Evolutionary conservation across 805 yeast genomes (phyloP), one percentile per base, ranked within the genome.

Genomic region (Lipomyces chichibuensis): DNA sequence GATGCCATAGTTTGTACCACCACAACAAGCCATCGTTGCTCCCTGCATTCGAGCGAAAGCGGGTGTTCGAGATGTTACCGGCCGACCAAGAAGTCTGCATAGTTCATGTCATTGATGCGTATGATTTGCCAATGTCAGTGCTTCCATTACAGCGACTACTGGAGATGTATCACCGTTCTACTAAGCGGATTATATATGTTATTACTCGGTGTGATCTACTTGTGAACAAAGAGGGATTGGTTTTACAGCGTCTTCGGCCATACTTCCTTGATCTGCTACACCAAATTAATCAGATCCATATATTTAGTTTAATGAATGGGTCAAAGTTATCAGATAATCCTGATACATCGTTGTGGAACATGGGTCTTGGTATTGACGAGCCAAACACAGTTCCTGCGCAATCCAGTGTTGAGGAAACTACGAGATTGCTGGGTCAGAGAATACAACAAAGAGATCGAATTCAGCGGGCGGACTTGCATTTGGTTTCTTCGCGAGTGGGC

Each of bases 71-170:
- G 25, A 27, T 33, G 23, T 35, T 67, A 23, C 70, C 70, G 13
- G 29, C 32, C 3, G 43, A 39, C 8, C 55, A 72, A 2, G 71
- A 76, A 39, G 83, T 85, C 2, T 81, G 81, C 8, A 71, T 89
- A 0, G 82, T 88, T 2, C 87, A 89, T 73, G 85, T 90, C 1
- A 79, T 88, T 9, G 87, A 89, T 46, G 86, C 89, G 0, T 76
- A 83, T 14, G 96, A 91, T 71, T 90, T 91, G 74, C 97, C 97
- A 0, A 78, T 88, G 53, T 82, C 88, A 9, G 25, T 67, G 14
- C 46, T 67, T 5, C 71, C 71, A 20, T 27, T 65, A n/a, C 14
- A 35, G 17, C 29, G 46, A 27, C 17, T 67, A 25, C 51, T 67
- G 14, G 37, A 53, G 5, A 29, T 56, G n/a, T 58, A 57, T 23